Evolutionary conservation across 352 stramenopile species (phyloP).

Genomic region (Pythium folliculosum): DNA sequence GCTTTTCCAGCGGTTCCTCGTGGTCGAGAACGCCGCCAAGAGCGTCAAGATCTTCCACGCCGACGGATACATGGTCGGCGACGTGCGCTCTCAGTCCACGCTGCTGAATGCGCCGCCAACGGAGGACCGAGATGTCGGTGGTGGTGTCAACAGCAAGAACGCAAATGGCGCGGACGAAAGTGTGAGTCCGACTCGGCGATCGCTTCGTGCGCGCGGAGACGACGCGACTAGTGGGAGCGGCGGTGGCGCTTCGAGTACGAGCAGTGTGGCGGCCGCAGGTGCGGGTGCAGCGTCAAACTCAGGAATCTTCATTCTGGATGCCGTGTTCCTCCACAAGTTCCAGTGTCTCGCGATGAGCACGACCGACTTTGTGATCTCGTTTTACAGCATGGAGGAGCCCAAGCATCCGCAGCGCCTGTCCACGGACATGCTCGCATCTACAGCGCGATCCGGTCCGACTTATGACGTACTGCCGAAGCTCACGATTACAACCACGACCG

Average conservation of each 20-base stretch:
- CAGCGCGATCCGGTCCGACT: slow-evolving; percentile 26
- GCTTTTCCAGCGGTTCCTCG: slow-evolving; percentile 58
- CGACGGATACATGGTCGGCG: slow-evolving; percentile 51
- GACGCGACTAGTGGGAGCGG: neutral
- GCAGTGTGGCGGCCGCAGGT: neutral
- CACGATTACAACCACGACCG: slow-evolving; percentile 63
- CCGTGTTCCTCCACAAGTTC: slow-evolving; percentile 63
- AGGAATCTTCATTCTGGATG: slow-evolving; percentile 66
- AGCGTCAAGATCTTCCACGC: slow-evolving; percentile 71
- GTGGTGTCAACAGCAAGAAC: neutral
- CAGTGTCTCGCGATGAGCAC: slow-evolving; percentile 67
- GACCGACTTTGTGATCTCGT: slow-evolving; percentile 82
- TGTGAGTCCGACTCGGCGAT: slow-evolving; percentile 1
- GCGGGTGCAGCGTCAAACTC: neutral
- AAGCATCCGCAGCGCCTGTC: slow-evolving; percentile 27
- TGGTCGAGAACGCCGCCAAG: slow-evolving; percentile 64
- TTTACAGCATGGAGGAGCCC: slow-evolving; percentile 75
- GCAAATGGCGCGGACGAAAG: neutral
- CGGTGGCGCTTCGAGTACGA: neutral
- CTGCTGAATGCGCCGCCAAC: slow-evolving; percentile 15
- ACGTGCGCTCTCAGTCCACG: slow-evolving; percentile 40
- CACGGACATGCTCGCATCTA: slow-evolving; percentile 18
- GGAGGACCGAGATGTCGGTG: neutral
- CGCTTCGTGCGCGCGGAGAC: neutral
- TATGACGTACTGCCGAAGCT: slow-evolving; percentile 50